Conservation (phyloP, 2,329 filamentous ascomycete genomes). For the Penicillium freii region DNA sequence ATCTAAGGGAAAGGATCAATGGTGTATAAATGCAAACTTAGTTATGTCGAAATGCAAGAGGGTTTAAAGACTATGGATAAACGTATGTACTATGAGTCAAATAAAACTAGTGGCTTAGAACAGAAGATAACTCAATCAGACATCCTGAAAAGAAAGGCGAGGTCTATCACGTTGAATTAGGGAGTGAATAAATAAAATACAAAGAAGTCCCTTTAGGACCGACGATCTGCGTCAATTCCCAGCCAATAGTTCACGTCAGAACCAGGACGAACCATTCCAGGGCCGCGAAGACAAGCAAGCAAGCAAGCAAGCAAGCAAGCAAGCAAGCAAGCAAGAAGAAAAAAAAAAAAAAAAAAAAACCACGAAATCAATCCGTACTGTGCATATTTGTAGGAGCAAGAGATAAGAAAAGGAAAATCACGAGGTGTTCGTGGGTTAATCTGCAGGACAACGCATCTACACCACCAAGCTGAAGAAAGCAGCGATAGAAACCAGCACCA, state of each 20-base stretch:
- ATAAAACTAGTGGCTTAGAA: not conserved
- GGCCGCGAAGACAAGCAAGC: not conserved
- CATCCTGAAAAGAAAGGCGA: constrained; percentile 6
- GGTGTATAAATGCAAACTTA: too few species aligned
- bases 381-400: constrained; percentile 4
- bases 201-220: not conserved
- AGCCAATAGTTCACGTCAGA: not conserved
- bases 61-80: too few species aligned
- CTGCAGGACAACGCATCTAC: not conserved
- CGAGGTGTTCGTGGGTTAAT: not conserved
- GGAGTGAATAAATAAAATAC: constrained; percentile 16
- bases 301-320: not conserved
- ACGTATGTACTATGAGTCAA: too few species aligned
- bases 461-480: constrained; percentile 14
- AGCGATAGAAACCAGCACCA: constrained; percentile 14
- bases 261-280: not conserved
- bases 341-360: not conserved
- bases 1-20: too few species aligned
- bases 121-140: not conserved
- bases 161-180: constrained; percentile 14
- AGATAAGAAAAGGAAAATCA: not conserved
- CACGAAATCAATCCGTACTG: not conserved
- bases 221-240: constrained; percentile 4
- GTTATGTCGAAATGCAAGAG: too few species aligned
- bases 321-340: too few species aligned